phyloP scores from a whole-genome alignment of 108 stramenopile genomes.

The Chaetoceros muelleri region DNA sequence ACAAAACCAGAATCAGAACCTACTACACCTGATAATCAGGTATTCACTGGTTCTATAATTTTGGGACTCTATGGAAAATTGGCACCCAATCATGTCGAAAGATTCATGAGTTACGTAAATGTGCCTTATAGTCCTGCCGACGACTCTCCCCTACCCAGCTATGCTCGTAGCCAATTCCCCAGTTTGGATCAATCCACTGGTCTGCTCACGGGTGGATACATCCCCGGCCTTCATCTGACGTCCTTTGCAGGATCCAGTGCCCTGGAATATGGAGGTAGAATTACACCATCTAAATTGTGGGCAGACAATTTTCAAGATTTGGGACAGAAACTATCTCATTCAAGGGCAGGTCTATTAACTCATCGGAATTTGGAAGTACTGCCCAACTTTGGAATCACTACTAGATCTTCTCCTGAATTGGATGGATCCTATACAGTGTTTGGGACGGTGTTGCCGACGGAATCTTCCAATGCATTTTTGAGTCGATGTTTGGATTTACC shows the following conservation, averaged over 20 bases:
- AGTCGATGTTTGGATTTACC: conserved; percentile 47
- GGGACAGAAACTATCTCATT: conserved; percentile 28
- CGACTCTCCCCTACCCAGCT: conserved; percentile 56
- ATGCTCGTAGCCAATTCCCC: conserved; percentile 40
- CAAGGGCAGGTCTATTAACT: conserved; percentile 53
- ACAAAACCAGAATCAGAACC: conserved; percentile 37
- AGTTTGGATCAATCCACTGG: conserved; percentile 58
- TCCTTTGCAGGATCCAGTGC: conserved; percentile 43
- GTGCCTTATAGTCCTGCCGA: conserved; percentile 22
- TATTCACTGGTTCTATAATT: conserved; percentile 40
- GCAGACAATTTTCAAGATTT: conserved; percentile 22
- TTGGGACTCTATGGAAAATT: conserved; percentile 58
- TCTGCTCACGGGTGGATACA: conserved; percentile 51
- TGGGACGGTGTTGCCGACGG: conserved; percentile 56
- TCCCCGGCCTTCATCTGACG: conserved; percentile 55
- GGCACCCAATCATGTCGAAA: conserved; percentile 47
- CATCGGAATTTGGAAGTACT: conserved; percentile 55
- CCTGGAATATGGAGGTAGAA: conserved; percentile 51
- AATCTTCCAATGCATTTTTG: conserved; percentile 33
- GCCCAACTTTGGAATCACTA: conserved; percentile 77
- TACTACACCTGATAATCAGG: conserved; percentile 45
- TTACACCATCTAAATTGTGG: conserved; percentile 66
- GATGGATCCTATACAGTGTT: conserved; percentile 70
- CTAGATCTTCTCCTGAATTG: conserved; percentile 30
- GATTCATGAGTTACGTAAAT: conserved; percentile 58